Base-by-base conservation (phyloP, 2,329 filamentous ascomycete genomes). In the Camillea tinctor region DNA sequence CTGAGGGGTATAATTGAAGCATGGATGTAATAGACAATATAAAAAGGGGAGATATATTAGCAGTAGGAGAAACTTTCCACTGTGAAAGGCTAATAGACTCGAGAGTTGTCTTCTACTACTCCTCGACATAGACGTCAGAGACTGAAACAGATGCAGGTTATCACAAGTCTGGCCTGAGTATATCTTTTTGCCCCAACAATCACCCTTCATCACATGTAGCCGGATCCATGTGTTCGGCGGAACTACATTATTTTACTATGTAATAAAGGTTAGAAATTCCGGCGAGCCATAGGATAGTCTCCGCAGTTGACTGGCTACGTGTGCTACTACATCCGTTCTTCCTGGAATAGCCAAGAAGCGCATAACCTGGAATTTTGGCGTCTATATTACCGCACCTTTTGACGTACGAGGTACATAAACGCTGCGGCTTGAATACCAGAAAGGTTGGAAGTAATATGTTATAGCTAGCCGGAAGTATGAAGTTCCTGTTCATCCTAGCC, bases 341-440 rank as follows among this genome's bases (percentile, higher is more conserved):
- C 59, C 62, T 60, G 62, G 60, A 66, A 67, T 65, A 66, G 65
- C 64, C 65, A 68, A 57, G 63, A 51, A 58, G 58, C 56, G 63
- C 64, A 60, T 58, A 61, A 61, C 60, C 62, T 66, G 60, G 63
- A 56, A 54, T 55, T 44, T 56, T 24, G 23, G 52, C 9, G 21
- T 55, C 30, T 56, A 60, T 58, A 56, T 55, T 57, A 62, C 36
- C 15, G 13, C 36, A 44, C n/a, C 2, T 44, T 13, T 15, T 44
- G n/a, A 7, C 36, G 36, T 6, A 6, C 13, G 36, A 44, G 58
- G 60, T 56, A 60, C 58, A 53, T 55, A 50, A 56, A 50, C 53
- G 54, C 67, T 57, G 57, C 67, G 55, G 64, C 66, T 60, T 61
- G 63, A 58, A 55, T 57, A 64, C 44, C 44, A 9, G 54, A 51